Conservation (phyloP, 306 rosid genomes). For the Phaseolus lunatus region DNA sequence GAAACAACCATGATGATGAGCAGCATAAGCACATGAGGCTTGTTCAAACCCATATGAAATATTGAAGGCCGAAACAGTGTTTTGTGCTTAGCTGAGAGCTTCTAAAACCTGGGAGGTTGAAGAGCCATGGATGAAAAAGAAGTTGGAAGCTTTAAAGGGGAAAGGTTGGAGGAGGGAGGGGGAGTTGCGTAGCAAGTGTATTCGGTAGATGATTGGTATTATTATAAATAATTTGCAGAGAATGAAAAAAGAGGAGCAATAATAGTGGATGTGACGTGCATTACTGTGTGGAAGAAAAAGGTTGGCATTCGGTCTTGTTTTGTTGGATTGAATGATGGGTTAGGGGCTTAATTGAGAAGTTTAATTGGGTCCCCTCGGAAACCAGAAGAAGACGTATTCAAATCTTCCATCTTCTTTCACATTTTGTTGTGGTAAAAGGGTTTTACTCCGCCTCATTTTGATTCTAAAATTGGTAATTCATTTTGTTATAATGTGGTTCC, state of each 20-base stretch:
- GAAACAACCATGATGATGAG: constrained; percentile 45
- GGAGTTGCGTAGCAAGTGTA: constrained; percentile 40
- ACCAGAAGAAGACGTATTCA: constrained; percentile 28
- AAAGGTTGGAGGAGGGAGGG: not conserved
- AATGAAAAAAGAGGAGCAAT: not conserved
- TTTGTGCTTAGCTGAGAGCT: constrained; percentile 37
- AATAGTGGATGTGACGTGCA: constrained; percentile 39
- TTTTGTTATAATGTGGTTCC: no score
- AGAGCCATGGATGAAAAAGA: constrained; percentile 33
- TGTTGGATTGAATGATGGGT: not conserved
- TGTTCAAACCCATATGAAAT: constrained; percentile 35
- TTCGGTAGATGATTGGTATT: constrained; percentile 48
- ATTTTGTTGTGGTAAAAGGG: no score
- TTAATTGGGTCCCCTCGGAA: constrained; percentile 23
- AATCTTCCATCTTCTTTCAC: constrained; percentile 4
- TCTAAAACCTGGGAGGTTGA: constrained; percentile 42
- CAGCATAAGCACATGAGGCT: constrained; percentile 34
- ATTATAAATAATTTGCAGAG: constrained; percentile 6
- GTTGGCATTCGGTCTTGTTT: constrained; percentile 9
- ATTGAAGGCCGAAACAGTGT: not conserved
- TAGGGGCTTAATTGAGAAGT: constrained; percentile 2
- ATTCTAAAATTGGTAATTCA: no score
- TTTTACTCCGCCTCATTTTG: no score
- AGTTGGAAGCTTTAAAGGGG: constrained; percentile 21
- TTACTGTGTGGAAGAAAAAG: constrained; percentile 20